Base-by-base conservation (phyloP, 768 basidiomycete genomes). In the Phaeotremella skinneri region DNA sequence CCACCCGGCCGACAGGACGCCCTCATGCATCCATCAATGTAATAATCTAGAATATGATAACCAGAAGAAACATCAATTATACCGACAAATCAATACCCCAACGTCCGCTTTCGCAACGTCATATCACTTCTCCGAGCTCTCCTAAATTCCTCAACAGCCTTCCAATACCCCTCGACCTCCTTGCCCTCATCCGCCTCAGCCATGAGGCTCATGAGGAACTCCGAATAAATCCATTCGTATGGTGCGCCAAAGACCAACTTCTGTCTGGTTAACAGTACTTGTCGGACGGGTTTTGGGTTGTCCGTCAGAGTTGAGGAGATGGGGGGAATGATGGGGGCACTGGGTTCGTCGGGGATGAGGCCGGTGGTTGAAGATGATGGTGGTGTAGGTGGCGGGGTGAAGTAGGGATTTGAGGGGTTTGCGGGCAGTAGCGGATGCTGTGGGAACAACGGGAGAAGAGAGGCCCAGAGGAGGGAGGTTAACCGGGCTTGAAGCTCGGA, bases 401-500 rank as follows among this genome's bases (percentile, higher is more conserved):
- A 72, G 50, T 64, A 68, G 23, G 68, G 68, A 42, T 69, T 73
- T 13, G 58, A 61, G 5, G 68, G 64, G 45, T 69, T 63, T 1
- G 47, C 55, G 4, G 75, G 75, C 5, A 61, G 55, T 9, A 26
- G 27, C 2, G 65, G 66, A 25, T 64, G 42, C 1, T 30, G 47
- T 2, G 75, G 72, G 55, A 76, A 70, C 11, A 52, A 58, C 1
- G 71, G 65, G 3, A 76, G 63, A 2, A 66, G 56, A 21, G 63
- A 67, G 21, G 73, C 67, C 75, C 75, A 76, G 29, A 72, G 58
- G 16, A 73, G 55, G n/a, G 73, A 58, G 17, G 61, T 63, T 14
- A 76, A 60, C 21, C 82, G 83, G 0, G 86, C 86, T 76, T 94
- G 92, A 0, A 83, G 84, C 75, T 96, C 90, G 49, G 86, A 80